Percentiles rank a stretch among this genome's conserved stretches.
These are phyloP conservation scores for Hyaloperonospora brassicae DNA, from an alignment of 352 stramenopile genomes.

Conservation along the genomic window DNA sequence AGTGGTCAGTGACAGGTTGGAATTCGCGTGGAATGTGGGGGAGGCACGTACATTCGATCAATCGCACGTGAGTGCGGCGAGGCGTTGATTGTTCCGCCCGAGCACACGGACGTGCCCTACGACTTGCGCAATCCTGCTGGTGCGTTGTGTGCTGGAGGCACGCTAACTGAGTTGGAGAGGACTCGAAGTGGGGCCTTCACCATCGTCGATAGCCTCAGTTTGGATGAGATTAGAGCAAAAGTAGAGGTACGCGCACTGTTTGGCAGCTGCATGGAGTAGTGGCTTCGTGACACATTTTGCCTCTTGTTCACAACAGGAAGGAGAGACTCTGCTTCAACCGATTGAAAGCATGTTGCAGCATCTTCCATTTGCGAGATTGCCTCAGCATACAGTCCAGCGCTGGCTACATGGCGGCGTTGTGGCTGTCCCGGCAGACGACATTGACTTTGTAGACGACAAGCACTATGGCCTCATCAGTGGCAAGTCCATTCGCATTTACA, in stretches of 20 bases:
- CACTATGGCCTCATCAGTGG: constrained; percentile 23
- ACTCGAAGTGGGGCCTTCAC: constrained; percentile 56
- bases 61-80: constrained; percentile 83
- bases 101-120: constrained; percentile 16
- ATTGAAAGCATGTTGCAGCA: constrained; percentile 60
- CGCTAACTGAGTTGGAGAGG: constrained; percentile 49
- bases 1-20: constrained; percentile 15
- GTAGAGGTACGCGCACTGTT: constrained; percentile 27
- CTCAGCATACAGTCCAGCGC: constrained; percentile 19
- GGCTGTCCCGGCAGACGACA: constrained; percentile 22
- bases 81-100: constrained; percentile 33
- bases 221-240: constrained; percentile 44
- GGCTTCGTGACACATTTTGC: constrained; percentile 2
- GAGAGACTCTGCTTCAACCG: constrained; percentile 31
- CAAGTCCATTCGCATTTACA: constrained; percentile 51
- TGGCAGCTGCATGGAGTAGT: background rate
- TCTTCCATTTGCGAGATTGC: constrained; percentile 38
- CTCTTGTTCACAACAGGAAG: constrained; percentile 20
- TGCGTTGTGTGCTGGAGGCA: constrained; percentile 50
- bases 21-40: constrained; percentile 58
- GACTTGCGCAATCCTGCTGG: constrained; percentile 26
- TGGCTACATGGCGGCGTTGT: constrained; percentile 49
- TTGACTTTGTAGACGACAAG: constrained; percentile 18
- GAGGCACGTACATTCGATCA: constrained; percentile 81
- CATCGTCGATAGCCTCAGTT: constrained; percentile 39